These are phyloP conservation scores for Lathyrus sativus DNA, from an alignment of 306 rosid genomes.

Conservation along the genomic window DNA sequence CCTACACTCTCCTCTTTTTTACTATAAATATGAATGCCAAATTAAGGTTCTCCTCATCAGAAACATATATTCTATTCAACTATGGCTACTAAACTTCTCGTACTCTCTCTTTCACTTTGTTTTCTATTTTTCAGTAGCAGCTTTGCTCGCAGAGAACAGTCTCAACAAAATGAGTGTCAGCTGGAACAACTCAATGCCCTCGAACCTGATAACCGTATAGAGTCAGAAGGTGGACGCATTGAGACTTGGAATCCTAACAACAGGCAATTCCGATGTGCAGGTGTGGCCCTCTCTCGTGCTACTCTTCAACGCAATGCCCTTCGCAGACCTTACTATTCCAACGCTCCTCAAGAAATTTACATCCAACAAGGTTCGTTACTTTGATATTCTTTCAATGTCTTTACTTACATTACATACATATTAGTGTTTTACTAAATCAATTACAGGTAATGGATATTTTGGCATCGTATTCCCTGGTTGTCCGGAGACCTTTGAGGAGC, in stretches of 20 bases:
- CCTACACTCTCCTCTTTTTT: neutral
- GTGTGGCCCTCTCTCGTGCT: constrained; percentile 41
- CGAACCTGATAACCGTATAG: constrained; percentile 33
- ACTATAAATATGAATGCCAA: constrained; percentile 15
- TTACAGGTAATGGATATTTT: no score
- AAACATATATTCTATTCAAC: neutral
- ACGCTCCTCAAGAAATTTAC: constrained; percentile 40
- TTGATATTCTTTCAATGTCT: no score
- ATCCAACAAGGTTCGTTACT: constrained; percentile 29
- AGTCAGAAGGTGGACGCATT: constrained; percentile 34
- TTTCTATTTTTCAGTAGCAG: constrained; percentile 44
- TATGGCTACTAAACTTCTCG: constrained; percentile 51
- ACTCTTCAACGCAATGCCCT: constrained; percentile 34
- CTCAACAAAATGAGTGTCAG: constrained; percentile 36
- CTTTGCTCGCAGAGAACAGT: constrained; percentile 30
- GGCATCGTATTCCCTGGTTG: no score
- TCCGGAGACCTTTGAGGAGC: no score
- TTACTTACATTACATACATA: no score
- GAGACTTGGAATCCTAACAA: constrained; percentile 49
- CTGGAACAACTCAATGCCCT: constrained; percentile 28
- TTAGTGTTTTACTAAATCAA: no score
- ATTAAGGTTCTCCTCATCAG: constrained; percentile 37
- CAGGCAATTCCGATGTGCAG: constrained; percentile 33
- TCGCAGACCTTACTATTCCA: constrained; percentile 39
- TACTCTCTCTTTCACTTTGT: constrained; percentile 48